Conservation (phyloP, 2,329 filamentous ascomycete genomes). For the Aureobasidium sp. region DNA sequence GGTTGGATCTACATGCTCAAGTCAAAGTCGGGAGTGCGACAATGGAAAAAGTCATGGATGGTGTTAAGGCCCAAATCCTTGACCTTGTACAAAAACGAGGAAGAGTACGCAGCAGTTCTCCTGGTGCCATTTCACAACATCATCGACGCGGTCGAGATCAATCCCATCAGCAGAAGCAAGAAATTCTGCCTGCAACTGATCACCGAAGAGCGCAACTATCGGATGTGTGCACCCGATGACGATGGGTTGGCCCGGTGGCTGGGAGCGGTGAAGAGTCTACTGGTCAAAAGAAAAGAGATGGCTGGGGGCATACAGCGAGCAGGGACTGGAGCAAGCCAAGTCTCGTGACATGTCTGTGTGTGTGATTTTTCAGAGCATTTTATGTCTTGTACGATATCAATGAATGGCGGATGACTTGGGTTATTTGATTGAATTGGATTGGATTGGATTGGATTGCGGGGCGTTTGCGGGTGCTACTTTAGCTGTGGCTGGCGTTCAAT, state of each 20-base stretch:
- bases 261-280: conserved; percentile 80
- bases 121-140: conserved; percentile 72
- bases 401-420: neutral
- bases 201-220: conserved; percentile 66
- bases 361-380: neutral
- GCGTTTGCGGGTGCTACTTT: neutral
- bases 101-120: conserved; percentile 78
- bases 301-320: conserved; percentile 6
- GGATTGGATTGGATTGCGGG: neutral
- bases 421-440: no score
- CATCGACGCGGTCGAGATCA: conserved; percentile 86
- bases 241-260: conserved; percentile 76
- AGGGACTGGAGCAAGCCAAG: neutral
- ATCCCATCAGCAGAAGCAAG: conserved; percentile 78
- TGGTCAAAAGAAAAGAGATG: conserved; percentile 58
- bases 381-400: conserved; percentile 1
- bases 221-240: conserved; percentile 59
- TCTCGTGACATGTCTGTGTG: neutral
- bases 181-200: conserved; percentile 85
- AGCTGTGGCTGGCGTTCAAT: neutral
- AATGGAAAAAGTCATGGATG: conserved; percentile 94
- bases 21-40: conserved; percentile 71
- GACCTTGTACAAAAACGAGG: conserved; percentile 85
- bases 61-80: conserved; percentile 80
- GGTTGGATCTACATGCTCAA: conserved; percentile 81